Evolutionary conservation across 1,139 yeast genomes (phyloP).

Genomic region (Wickerhamomyces sp.): DNA sequence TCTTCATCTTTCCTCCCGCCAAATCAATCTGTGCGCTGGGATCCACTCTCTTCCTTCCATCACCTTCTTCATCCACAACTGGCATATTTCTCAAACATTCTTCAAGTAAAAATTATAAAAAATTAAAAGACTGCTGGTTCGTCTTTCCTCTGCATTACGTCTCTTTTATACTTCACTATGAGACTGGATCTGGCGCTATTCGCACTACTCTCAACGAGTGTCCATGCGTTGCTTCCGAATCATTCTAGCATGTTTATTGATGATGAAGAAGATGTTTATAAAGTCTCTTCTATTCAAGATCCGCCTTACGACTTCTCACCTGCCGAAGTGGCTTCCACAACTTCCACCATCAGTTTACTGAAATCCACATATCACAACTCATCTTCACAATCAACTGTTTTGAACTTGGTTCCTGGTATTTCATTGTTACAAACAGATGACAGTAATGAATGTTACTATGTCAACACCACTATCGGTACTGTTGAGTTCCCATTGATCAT

Average conservation of each 20-base stretch:
- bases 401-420: conserved; percentile 24
- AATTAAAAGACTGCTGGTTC: no score
- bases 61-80: no score
- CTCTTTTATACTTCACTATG: no score
- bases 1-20: no score
- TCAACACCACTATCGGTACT: conserved; percentile 33
- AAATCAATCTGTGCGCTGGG: no score
- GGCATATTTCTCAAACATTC: no score
- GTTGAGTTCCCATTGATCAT: conserved; percentile 45
- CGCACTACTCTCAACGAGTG: neutral
- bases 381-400: conserved; percentile 4
- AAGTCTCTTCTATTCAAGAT: neutral
- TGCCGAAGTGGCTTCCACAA: neutral
- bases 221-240: neutral
- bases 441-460: conserved; percentile 29
- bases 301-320: neutral
- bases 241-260: neutral
- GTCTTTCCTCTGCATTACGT: no score
- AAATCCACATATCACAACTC: neutral
- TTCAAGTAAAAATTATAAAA: no score
- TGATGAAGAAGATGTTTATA: neutral
- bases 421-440: conserved; percentile 24
- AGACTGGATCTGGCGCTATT: no score
- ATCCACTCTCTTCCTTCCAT: no score
- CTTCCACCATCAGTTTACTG: neutral